Evolutionary conservation across 495 filamentous ascomycete genomes (phyloP), one percentile per base, ranked within the genome.

Genomic region (Amphirosellinia nigrospora): DNA sequence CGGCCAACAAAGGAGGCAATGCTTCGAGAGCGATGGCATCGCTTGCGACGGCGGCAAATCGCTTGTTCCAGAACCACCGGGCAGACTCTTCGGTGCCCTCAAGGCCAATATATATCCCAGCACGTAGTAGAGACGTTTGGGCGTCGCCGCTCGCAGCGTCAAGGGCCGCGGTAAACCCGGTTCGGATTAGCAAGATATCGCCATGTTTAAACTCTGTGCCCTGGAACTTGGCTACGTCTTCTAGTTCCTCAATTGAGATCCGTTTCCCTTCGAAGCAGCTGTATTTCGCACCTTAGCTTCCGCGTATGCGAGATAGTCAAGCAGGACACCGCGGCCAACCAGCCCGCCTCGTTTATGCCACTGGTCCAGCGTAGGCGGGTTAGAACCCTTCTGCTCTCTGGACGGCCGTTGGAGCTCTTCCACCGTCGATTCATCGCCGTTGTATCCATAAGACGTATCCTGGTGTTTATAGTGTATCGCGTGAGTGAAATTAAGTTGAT

Each of bases 31-130:
- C 52, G 28, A 56, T 56, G 15, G 13, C 6, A 56, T 56, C 52
- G 30, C 52, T 56, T n/a, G 52, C 52, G 8, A 56, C 52, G 19
- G 52, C 52, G 8, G 52, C 26, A 6, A 56, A 56, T 13, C 52
- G 52, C 30, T 56, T 56, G 52, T 56, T 56, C 52, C 52, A 56
- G 30, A 56, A 56, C 52, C 52, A 56, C 5, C 52, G 28, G 15
- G 52, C 52, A 30, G 52, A 32, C 52, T 56, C 30, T 56, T 56
- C 52, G 0, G 15, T n/a, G 52, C 52, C 52, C 1, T 56, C 52
- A 2, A 56, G 1, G 28, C 52, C 52, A 5, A 56, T 34, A 34
- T 56, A 56, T 15, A n/a, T 34, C 10, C 52, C 52, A 16, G 52
- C 4, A 6, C 52, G 13, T 32, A 56, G n/a, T n/a, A 56, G 52